These are phyloP conservation scores for Penicillium malachiteum DNA, from an alignment of 495 filamentous ascomycete genomes.

Conservation along the genomic window DNA sequence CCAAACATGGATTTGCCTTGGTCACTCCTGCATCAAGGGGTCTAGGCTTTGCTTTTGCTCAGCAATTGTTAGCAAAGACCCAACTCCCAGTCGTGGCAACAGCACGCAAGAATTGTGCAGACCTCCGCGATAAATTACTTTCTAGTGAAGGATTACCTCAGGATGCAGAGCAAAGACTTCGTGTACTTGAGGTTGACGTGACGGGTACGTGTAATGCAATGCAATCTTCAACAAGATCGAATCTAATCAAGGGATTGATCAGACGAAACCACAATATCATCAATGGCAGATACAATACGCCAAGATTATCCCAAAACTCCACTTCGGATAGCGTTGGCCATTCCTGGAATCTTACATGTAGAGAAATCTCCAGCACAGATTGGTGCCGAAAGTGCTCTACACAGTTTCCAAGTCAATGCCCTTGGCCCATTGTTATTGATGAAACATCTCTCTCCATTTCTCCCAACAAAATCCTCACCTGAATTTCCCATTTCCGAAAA, in stretches of 20 bases:
- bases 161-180: constrained; percentile 48
- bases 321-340: constrained; percentile 66
- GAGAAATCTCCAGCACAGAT: constrained; percentile 71
- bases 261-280: constrained; percentile 44
- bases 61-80: constrained; percentile 64
- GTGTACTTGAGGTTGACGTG: constrained; percentile 59
- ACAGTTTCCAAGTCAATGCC: constrained; percentile 66
- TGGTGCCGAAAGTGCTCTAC: constrained; percentile 51
- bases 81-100: constrained; percentile 70
- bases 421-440: constrained; percentile 72
- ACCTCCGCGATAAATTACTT: constrained; percentile 54
- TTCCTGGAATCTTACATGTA: constrained; percentile 72
- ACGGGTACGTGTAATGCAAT: constrained; percentile 40
- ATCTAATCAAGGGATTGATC: constrained; percentile 4
- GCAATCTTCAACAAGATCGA: neutral
- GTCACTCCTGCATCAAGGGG: constrained; percentile 69
- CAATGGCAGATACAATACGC: constrained; percentile 35
- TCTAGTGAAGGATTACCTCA: constrained; percentile 32
- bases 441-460: constrained; percentile 67
- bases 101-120: constrained; percentile 55
- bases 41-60: constrained; percentile 69
- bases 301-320: constrained; percentile 52
- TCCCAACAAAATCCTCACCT: constrained; percentile 53
- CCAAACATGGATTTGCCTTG: constrained; percentile 25
- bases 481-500: constrained; percentile 13